A percentile compares a stretch with the other conserved stretches of the same genome.
Conservation (phyloP, 1,139 yeast genomes). For the Geotrichum siamense region DNA sequence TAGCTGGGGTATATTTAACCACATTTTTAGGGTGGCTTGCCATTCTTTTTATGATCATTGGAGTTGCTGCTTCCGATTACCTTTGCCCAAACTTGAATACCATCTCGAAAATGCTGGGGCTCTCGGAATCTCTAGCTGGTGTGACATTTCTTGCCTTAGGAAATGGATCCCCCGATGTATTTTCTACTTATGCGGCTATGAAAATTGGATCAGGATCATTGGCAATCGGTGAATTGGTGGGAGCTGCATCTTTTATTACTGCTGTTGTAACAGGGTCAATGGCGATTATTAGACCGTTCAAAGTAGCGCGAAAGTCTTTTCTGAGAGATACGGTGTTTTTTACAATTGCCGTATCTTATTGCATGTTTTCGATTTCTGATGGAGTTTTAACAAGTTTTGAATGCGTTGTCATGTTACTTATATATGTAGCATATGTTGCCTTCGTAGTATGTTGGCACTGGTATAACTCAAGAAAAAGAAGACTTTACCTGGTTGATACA, state of each 20-base stretch:
- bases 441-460: slow-evolving; percentile 43
- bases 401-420: slow-evolving; percentile 43
- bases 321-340: slow-evolving; percentile 53
- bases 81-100: slow-evolving; percentile 66
- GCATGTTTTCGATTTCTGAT: slow-evolving; percentile 40
- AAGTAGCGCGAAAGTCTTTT: slow-evolving; percentile 46
- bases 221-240: slow-evolving; percentile 82
- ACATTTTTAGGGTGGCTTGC: slow-evolving; percentile 32
- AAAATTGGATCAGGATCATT: slow-evolving; percentile 57
- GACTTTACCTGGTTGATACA: slow-evolving; percentile 24
- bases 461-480: slow-evolving; percentile 25
- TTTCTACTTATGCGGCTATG: slow-evolving; percentile 79
- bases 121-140: slow-evolving; percentile 79
- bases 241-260: slow-evolving; percentile 75
- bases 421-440: slow-evolving; percentile 50
- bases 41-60: slow-evolving; percentile 52
- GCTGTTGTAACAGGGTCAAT: slow-evolving; percentile 70
- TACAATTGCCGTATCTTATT: slow-evolving; percentile 40
- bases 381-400: slow-evolving; percentile 43
- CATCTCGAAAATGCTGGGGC: slow-evolving; percentile 50
- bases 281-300: slow-evolving; percentile 61
- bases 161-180: slow-evolving; percentile 86
- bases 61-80: slow-evolving; percentile 67
- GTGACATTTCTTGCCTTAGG: slow-evolving; percentile 84
- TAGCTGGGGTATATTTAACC: slow-evolving; percentile 17